Evolutionary conservation across 2,329 filamentous ascomycete species (phyloP).

Genomic region (Neobulgaria alba): DNA sequence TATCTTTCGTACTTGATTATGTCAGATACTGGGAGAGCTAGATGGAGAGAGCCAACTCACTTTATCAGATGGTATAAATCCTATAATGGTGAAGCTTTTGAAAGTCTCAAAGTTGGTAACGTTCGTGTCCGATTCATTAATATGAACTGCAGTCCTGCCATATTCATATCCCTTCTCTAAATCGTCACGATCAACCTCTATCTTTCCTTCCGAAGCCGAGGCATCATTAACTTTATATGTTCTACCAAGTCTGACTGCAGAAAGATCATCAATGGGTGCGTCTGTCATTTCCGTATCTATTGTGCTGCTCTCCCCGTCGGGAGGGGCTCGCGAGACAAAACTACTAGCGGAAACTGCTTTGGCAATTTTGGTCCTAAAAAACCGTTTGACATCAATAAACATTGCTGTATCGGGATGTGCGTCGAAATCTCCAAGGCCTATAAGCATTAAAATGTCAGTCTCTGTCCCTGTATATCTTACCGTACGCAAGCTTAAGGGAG

Average conservation of each 20-base stretch:
- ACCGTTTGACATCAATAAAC: slow-evolving; percentile 80
- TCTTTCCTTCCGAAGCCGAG: slow-evolving; percentile 66
- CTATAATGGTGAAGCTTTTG: slow-evolving; percentile 71
- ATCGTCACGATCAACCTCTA: slow-evolving; percentile 71
- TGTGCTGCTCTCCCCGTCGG: slow-evolving; percentile 43
- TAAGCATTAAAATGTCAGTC: too few species aligned
- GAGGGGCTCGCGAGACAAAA: slow-evolving; percentile 50
- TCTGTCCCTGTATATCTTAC: too few species aligned
- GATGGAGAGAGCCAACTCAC: too few species aligned
- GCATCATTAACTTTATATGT: slow-evolving; percentile 76
- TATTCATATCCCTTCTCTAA: slow-evolving; percentile 94
- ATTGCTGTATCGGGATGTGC: slow-evolving; percentile 62
- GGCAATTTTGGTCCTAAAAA: slow-evolving; percentile 76
- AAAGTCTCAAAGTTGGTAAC: slow-evolving; percentile 79
- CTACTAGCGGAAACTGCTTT: slow-evolving; percentile 67
- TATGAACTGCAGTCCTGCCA: slow-evolving; percentile 82
- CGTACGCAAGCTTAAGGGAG: too few species aligned
- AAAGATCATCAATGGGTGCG: slow-evolving; percentile 38
- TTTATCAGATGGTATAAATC: slow-evolving; percentile 69
- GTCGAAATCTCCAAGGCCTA: slow-evolving; percentile 62
- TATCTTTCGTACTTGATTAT: slow-evolving; percentile 64
- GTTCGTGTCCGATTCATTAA: slow-evolving; percentile 77
- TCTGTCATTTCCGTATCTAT: slow-evolving; percentile 37
- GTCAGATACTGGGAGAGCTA: slow-evolving; percentile 7
- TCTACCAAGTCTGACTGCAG: slow-evolving; percentile 66